Evolutionary conservation across 192 early-diverging fungal species (phyloP).

Genomic region (Umbelopsis sp.): DNA sequence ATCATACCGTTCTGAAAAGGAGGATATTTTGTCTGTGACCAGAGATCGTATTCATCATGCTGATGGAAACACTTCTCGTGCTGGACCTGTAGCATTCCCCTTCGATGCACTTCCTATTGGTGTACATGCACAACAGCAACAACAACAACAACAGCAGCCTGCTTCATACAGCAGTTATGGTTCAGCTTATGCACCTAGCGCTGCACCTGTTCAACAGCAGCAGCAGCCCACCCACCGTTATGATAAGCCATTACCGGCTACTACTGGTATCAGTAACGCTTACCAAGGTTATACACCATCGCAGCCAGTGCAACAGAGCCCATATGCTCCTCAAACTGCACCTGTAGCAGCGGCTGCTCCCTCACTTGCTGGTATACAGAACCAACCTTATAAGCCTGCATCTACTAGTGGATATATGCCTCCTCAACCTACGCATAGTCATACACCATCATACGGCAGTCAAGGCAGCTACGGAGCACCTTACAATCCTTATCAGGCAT

Average conservation of each 20-base stretch:
- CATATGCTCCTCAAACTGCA: constrained; percentile 1
- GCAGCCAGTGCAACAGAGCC: not conserved
- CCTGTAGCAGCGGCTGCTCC: not conserved
- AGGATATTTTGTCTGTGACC: constrained; percentile 61
- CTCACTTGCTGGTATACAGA: not conserved
- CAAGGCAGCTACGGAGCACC: not conserved
- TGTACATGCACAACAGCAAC: constrained; percentile 16
- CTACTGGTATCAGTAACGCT: not conserved
- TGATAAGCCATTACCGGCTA: constrained; percentile 5
- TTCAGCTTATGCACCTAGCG: not conserved
- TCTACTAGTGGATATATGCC: not conserved
- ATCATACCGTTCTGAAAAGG: constrained; percentile 52
- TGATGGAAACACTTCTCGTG: constrained; percentile 44
- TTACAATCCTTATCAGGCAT: constrained; percentile 24
- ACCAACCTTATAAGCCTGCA: constrained; percentile 3
- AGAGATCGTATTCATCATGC: constrained; percentile 72
- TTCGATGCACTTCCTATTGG: constrained; percentile 62
- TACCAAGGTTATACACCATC: constrained; percentile 27
- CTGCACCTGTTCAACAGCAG: constrained; percentile 36
- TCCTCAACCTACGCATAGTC: not conserved
- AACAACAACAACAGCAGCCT: not conserved
- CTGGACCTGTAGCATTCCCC: constrained; percentile 50
- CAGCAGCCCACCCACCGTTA: constrained; percentile 21
- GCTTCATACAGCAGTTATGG: constrained; percentile 4
- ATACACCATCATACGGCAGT: not conserved